Conservation (phyloP, 495 filamentous ascomycete species). For the Neurospora africana region DNA sequence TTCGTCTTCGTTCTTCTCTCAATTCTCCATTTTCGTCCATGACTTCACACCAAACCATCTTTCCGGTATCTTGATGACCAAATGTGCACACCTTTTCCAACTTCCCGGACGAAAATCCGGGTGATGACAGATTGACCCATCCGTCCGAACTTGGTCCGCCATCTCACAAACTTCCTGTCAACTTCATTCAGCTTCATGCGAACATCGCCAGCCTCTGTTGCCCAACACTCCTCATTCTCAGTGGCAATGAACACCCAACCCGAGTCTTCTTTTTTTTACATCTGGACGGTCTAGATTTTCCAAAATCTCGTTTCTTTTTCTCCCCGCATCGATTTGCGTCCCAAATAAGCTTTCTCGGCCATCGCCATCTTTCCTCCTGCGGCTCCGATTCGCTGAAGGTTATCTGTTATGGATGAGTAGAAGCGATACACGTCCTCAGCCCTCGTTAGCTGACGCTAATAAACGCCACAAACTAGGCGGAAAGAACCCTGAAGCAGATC, state of each 20-base stretch:
- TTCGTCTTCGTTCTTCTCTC: background rate
- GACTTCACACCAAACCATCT: background rate
- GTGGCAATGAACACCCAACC: background rate
- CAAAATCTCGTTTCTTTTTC: background rate
- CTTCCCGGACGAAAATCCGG: background rate
- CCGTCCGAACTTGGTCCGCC: background rate
- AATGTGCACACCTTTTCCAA: background rate
- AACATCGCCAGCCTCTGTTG: background rate
- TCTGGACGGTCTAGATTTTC: background rate
- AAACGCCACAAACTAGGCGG: background rate
- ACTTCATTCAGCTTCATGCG: background rate
- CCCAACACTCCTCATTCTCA: background rate
- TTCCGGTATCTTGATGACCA: background rate
- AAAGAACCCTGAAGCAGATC: background rate
- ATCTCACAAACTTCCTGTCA: background rate
- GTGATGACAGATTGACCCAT: background rate
- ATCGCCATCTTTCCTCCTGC: background rate
- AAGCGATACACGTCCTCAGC: background rate
- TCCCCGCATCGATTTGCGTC: background rate
- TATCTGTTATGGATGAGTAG: too few relatives aligned
- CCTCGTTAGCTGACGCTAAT: background rate
- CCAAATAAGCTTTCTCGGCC: background rate
- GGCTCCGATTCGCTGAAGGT: background rate
- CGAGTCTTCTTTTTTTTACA: too few relatives aligned
- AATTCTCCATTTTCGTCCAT: background rate